Conservation (phyloP, 768 basidiomycete genomes). For the Gymnopilus dilepis region DNA sequence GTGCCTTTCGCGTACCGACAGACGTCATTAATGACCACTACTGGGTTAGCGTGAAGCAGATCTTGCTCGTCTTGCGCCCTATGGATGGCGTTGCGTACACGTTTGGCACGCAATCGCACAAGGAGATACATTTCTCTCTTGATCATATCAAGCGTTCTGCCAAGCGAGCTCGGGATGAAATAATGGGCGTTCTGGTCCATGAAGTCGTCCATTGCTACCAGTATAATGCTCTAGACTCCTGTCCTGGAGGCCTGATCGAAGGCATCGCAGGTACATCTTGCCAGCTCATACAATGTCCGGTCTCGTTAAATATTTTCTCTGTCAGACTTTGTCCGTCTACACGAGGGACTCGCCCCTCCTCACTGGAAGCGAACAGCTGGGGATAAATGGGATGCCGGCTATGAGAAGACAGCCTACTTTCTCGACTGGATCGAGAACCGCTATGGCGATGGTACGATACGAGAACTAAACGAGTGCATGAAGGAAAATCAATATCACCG, state of each 20-base stretch:
- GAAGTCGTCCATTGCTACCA: constrained; percentile 86
- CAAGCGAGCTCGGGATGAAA: constrained; percentile 58
- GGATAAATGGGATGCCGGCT: constrained; percentile 76
- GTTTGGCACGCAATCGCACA: constrained; percentile 54
- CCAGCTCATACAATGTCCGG: background rate
- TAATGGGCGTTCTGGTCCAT: constrained; percentile 72
- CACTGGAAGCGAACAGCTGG: constrained; percentile 65
- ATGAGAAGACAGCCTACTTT: constrained; percentile 76
- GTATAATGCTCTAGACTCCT: constrained; percentile 62
- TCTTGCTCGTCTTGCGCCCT: constrained; percentile 63
- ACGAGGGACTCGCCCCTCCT: constrained; percentile 62
- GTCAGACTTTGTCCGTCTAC: constrained; percentile 76
- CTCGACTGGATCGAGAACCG: constrained; percentile 68
- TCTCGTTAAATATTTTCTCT: background rate
- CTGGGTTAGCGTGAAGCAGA: constrained; percentile 50
- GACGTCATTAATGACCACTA: constrained; percentile 6
- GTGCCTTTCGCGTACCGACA: background rate
- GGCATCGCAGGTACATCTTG: constrained; percentile 69
- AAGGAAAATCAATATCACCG: constrained; percentile 54
- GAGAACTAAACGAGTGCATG: constrained; percentile 61
- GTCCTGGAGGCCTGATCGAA: constrained; percentile 76
- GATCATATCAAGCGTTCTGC: constrained; percentile 58
- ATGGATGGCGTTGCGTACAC: constrained; percentile 80
- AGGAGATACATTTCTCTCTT: constrained; percentile 78
- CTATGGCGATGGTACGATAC: constrained; percentile 58